phyloP scores from a whole-genome alignment of 306 rosid genomes.

The Citrullus colocynthis region DNA sequence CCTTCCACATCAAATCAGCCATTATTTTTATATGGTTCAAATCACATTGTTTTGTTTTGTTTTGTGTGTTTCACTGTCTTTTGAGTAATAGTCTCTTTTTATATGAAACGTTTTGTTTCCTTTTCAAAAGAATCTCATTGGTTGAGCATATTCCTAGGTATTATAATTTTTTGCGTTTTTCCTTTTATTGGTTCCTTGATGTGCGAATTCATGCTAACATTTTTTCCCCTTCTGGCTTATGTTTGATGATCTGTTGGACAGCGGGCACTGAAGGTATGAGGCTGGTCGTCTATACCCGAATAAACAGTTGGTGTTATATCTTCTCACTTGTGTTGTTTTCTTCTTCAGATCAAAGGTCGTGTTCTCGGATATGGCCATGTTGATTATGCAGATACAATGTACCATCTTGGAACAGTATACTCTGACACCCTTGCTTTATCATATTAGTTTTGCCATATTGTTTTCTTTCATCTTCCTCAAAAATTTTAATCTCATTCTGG shows the following conservation, averaged over 20 bases:
- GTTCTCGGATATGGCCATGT: slow-evolving; percentile 69
- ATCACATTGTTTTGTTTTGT: neutral
- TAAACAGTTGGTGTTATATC: neutral
- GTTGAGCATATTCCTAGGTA: neutral
- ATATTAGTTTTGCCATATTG: neutral
- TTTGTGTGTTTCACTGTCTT: no score
- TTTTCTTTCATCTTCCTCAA: slow-evolving; percentile 1
- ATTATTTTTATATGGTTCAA: neutral
- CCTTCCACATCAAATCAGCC: neutral
- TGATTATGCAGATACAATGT: slow-evolving; percentile 78
- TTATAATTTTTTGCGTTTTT: neutral
- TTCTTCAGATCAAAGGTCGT: slow-evolving; percentile 58
- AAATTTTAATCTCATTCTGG: neutral
- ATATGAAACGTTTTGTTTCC: no score
- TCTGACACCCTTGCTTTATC: slow-evolving; percentile 12
- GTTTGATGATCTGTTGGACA: slow-evolving; percentile 26
- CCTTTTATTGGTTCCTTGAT: neutral
- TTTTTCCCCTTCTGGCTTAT: slow-evolving; percentile 13
- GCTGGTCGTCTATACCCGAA: slow-evolving; percentile 1
- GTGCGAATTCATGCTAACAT: slow-evolving; percentile 11
- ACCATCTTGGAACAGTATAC: slow-evolving; percentile 77
- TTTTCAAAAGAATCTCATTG: no score
- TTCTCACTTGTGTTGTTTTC: neutral
- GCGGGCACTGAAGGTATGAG: slow-evolving; percentile 72
- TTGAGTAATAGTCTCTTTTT: no score